Conservation (phyloP, 2,329 filamentous ascomycete genomes). For the Clonostachys rhizophaga region DNA sequence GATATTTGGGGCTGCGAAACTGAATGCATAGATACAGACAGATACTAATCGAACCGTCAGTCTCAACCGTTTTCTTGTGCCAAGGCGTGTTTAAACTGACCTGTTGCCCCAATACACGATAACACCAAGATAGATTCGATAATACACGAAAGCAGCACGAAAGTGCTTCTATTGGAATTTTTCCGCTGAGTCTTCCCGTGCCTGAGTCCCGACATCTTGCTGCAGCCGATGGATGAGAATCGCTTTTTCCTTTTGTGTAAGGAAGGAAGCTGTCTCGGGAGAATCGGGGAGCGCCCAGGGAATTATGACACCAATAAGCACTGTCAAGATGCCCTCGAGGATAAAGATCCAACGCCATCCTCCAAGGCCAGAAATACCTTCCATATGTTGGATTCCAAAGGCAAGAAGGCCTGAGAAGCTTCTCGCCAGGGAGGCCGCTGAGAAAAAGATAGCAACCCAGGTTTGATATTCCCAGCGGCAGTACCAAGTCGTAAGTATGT, state of each 20-base stretch:
- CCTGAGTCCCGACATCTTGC: neutral
- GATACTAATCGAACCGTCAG: neutral
- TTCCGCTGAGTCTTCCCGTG: neutral
- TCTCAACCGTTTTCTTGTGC: neutral
- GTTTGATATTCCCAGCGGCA: slow-evolving; percentile 1
- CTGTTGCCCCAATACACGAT: slow-evolving; percentile 29
- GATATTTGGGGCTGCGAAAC: slow-evolving; percentile 2
- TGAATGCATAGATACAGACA: slow-evolving; percentile 3
- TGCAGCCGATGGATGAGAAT: neutral
- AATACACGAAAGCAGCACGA: slow-evolving; percentile 26
- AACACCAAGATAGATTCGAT: slow-evolving; percentile 30
- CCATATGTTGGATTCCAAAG: slow-evolving; percentile 63
- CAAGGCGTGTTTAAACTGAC: neutral
- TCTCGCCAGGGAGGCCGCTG: slow-evolving; percentile 12
- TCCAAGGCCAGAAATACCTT: slow-evolving; percentile 50
- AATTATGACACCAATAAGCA: slow-evolving; percentile 39
- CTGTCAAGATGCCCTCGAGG: slow-evolving; percentile 48
- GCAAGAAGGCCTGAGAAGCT: slow-evolving; percentile 61
- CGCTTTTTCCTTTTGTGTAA: neutral
- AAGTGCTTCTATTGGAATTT: slow-evolving; percentile 2
- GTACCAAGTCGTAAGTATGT: neutral
- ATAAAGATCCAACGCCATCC: slow-evolving; percentile 69
- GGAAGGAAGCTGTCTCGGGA: slow-evolving; percentile 1
- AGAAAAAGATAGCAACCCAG: slow-evolving; percentile 20
- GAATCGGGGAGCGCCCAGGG: slow-evolving; percentile 45